Conservation (phyloP, 345 rosid species). For the Gossypium ekmanianum region DNA sequence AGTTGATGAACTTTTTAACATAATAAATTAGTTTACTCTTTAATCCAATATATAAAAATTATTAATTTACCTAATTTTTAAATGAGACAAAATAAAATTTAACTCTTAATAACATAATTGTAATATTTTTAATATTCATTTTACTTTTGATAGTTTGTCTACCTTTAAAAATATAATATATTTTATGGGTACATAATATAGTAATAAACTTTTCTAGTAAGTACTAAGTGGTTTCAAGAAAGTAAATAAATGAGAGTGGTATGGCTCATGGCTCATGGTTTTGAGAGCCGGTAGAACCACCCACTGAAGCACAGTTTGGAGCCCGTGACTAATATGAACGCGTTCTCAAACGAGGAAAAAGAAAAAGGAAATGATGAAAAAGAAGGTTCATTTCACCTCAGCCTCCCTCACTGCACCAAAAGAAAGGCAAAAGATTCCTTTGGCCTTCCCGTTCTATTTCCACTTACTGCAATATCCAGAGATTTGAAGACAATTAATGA, state of each 20-base stretch:
- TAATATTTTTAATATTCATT: too few species aligned
- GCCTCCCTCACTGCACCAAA: neutral
- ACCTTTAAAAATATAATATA: too few species aligned
- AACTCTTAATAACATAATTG: too few species aligned
- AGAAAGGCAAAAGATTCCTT: slow-evolving; percentile 17
- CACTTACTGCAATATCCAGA: too few species aligned
- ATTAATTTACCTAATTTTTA: too few species aligned
- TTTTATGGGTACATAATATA: too few species aligned
- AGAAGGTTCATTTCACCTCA: neutral
- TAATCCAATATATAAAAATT: too few species aligned
- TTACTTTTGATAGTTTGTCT: too few species aligned
- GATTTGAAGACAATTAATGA: slow-evolving; percentile 12
- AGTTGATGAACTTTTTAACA: too few species aligned
- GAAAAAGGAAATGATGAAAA: neutral
- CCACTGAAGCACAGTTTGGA: slow-evolving; percentile 8
- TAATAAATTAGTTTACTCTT: too few species aligned
- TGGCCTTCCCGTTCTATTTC: too few species aligned
- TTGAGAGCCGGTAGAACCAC: slow-evolving; percentile 9
- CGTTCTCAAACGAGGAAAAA: slow-evolving; percentile 6
- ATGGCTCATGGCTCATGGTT: slow-evolving; percentile 3
- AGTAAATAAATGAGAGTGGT: neutral
- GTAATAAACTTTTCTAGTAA: neutral
- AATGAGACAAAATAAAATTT: too few species aligned
- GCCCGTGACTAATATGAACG: slow-evolving; percentile 21
- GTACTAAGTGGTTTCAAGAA: neutral